Evolutionary conservation across 495 filamentous ascomycete species (phyloP).

Genomic region (Daldinia decipiens): DNA sequence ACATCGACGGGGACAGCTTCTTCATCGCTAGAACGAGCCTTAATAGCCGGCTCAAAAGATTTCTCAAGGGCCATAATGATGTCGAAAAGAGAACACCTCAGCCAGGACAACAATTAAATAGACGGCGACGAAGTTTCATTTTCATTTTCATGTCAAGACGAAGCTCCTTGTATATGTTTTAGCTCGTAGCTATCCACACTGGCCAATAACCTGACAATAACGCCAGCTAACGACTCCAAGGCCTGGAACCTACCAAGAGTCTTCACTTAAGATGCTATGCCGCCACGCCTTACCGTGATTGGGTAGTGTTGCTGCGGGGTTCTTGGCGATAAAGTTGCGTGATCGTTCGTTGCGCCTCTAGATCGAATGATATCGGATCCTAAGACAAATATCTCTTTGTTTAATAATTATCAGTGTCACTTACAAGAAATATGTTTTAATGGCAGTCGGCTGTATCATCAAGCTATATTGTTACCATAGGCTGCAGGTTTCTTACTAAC

Average conservation of each 20-base stretch:
- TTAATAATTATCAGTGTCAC: too few species aligned
- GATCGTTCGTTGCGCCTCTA: slow-evolving; percentile 12
- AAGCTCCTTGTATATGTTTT: slow-evolving; percentile 22
- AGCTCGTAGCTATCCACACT: background rate
- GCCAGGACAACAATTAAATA: background rate
- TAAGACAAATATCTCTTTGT: too few species aligned
- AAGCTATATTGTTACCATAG: too few species aligned
- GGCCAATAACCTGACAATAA: slow-evolving; percentile 14
- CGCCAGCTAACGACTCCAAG: slow-evolving; percentile 23
- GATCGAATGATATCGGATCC: slow-evolving; percentile 18
- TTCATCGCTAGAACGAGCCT: slow-evolving; percentile 36
- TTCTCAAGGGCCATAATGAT: slow-evolving; percentile 12
- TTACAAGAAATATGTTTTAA: too few species aligned
- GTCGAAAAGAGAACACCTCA: too few species aligned
- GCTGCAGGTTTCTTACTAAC: too few species aligned
- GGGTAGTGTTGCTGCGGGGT: slow-evolving; percentile 19
- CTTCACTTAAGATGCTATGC: slow-evolving; percentile 10
- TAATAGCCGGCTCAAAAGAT: slow-evolving; percentile 8
- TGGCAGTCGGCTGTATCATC: too few species aligned
- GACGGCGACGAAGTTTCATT: background rate
- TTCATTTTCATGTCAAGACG: background rate
- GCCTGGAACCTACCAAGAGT: slow-evolving; percentile 2
- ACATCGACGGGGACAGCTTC: slow-evolving; percentile 40
- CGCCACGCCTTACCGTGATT: slow-evolving; percentile 14
- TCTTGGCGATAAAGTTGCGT: slow-evolving; percentile 38